Percentiles rank a stretch among this genome's conserved stretches.
phyloP scores from a whole-genome alignment of 495 filamentous ascomycete genomes.

The Amorphotheca resinae region DNA sequence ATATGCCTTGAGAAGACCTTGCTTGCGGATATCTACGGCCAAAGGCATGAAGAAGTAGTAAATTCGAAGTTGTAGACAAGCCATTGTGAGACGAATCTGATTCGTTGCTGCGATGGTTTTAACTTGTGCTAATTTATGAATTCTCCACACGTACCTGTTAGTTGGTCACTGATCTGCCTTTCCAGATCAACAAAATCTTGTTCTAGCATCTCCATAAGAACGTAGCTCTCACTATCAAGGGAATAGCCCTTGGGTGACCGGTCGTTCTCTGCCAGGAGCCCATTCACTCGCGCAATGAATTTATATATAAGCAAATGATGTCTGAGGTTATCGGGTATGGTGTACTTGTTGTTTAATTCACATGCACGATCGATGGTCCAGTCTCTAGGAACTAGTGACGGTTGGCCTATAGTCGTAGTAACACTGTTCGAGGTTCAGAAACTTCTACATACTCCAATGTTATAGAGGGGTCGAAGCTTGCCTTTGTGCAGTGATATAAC shows the following conservation, averaged over 20 bases:
- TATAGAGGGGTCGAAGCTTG: not conserved
- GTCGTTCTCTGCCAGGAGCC: not conserved
- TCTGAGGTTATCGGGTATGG: not conserved
- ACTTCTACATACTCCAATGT: not conserved
- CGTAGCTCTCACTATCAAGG: not conserved
- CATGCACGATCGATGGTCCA: not conserved
- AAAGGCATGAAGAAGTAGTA: conserved; percentile 2
- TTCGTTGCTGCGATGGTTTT: not conserved
- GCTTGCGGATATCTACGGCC: not conserved
- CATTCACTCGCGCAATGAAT: not conserved
- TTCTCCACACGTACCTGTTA: not conserved
- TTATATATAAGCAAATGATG: not conserved
- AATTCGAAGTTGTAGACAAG: conserved; percentile 1
- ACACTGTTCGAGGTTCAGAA: not conserved
- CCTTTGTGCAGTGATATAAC: conserved; percentile 1
- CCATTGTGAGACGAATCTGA: not conserved
- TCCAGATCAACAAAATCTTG: not conserved
- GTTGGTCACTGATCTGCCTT: not conserved
- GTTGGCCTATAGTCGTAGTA: not conserved
- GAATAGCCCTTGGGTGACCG: not conserved
- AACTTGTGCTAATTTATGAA: not conserved
- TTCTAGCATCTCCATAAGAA: not conserved
- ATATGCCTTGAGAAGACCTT: conserved; percentile 1
- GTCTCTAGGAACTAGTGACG: not conserved
- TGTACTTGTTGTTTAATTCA: not conserved